phyloP scores from a whole-genome alignment of 441 rosid species.

The Erodium texanum region DNA sequence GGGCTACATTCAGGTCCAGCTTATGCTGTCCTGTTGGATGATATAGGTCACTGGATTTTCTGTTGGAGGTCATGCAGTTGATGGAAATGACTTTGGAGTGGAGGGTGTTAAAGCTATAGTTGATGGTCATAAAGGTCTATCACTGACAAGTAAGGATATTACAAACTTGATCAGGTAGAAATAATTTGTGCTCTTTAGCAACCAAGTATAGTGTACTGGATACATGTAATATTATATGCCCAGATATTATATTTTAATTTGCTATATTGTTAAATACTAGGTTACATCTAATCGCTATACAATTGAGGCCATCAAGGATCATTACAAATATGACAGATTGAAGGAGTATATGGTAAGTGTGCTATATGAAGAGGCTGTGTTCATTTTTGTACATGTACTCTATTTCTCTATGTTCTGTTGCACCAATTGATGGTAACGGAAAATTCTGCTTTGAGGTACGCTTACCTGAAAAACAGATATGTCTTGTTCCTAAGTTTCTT shows the following conservation, averaged over 20 bases:
- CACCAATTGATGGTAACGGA: slow-evolving; percentile 59
- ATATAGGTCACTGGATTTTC: slow-evolving; percentile 93
- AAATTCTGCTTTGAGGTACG: slow-evolving; percentile 89
- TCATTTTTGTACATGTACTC: slow-evolving; percentile 10
- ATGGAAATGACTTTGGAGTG: slow-evolving; percentile 69
- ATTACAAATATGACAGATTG: slow-evolving; percentile 70
- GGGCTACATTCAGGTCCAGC: slow-evolving; percentile 5
- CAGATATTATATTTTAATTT: slow-evolving; percentile 8
- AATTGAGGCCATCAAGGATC: slow-evolving; percentile 79
- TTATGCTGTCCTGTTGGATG: slow-evolving; percentile 9
- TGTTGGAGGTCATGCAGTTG: slow-evolving; percentile 80
- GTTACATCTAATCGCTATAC: slow-evolving; percentile 83
- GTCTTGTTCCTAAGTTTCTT: slow-evolving; percentile 4
- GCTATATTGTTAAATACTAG: slow-evolving; percentile 28
- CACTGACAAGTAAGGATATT: slow-evolving; percentile 77
- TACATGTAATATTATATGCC: slow-evolving; percentile 5
- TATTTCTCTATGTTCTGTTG: not conserved
- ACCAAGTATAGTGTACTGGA: too few relatives aligned
- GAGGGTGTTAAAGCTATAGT: slow-evolving; percentile 75
- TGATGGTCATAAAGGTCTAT: slow-evolving; percentile 76
- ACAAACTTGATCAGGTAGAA: slow-evolving; percentile 91
- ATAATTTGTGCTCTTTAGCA: slow-evolving; percentile 15
- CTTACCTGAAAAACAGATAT: slow-evolving; percentile 4
- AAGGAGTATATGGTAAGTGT: slow-evolving; percentile 65
- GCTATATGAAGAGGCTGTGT: slow-evolving; percentile 1